Evolutionary conservation across 1,139 yeast species (phyloP).

Genomic region (Taphrina deformans): DNA sequence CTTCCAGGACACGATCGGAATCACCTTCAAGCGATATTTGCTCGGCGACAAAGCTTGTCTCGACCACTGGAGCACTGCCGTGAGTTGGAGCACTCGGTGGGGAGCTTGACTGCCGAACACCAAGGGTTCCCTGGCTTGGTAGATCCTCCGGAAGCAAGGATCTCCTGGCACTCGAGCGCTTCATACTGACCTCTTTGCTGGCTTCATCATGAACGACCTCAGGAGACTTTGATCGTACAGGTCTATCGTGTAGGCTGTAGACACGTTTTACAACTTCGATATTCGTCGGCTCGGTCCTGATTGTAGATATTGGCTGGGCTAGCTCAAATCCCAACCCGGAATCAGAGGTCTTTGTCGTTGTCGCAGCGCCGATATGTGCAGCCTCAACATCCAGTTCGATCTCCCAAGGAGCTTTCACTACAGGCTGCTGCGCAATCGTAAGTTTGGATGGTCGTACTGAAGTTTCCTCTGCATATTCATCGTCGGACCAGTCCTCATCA

Average conservation of each 20-base stretch:
- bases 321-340: too few relatives aligned
- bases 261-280: not conserved
- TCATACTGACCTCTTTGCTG: not conserved
- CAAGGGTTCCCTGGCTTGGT: not conserved
- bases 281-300: not conserved
- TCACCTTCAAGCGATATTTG: too few relatives aligned
- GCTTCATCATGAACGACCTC: too few relatives aligned
- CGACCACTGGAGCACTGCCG: too few relatives aligned
- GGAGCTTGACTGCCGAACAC: too few relatives aligned
- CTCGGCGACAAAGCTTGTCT: too few relatives aligned
- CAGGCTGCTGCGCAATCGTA: not conserved
- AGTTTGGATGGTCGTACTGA: not conserved
- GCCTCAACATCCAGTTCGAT: not conserved
- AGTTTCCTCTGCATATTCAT: not conserved
- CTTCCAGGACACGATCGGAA: too few relatives aligned
- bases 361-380: not conserved
- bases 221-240: not conserved
- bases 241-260: not conserved
- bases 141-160: not conserved
- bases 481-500: slow-evolving; percentile 20
- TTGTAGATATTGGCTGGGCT: too few relatives aligned
- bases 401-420: slow-evolving; percentile 10
- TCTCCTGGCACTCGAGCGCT: not conserved
- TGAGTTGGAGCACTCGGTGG: too few relatives aligned
- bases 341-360: not conserved